A percentile compares a stretch with the other conserved stretches of the same genome.
These are phyloP conservation scores for Colletotrichum euphorbiae DNA, from an alignment of 2,329 filamentous ascomycete genomes.

Conservation along the genomic window DNA sequence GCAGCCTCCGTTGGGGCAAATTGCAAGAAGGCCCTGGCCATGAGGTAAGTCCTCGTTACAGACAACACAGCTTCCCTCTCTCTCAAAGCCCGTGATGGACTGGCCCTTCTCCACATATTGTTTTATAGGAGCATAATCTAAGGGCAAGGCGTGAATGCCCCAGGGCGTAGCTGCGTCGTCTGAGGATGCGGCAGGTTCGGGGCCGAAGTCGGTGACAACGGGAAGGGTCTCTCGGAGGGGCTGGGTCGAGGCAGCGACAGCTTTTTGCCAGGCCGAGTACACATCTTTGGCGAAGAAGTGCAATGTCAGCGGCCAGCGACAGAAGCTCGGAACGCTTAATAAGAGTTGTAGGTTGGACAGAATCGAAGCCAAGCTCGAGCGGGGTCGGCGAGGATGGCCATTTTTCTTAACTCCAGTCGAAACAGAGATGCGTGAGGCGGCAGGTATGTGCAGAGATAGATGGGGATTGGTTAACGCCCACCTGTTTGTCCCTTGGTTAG, in stretches of 20 bases:
- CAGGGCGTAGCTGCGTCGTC: slow-evolving; percentile 43
- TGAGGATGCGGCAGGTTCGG: slow-evolving; percentile 33
- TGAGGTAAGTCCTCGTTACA: slow-evolving; percentile 60
- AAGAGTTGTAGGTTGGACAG: slow-evolving; percentile 86
- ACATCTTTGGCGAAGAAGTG: slow-evolving; percentile 83
- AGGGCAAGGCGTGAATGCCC: slow-evolving; percentile 65
- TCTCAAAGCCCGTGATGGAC: slow-evolving; percentile 66
- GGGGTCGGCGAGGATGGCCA: slow-evolving; percentile 67
- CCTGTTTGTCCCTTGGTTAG: slow-evolving; percentile 56
- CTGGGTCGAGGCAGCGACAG: slow-evolving; percentile 62
- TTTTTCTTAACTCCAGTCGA: slow-evolving; percentile 63
- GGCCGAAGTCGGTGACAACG: slow-evolving; percentile 68
- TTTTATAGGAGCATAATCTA: slow-evolving; percentile 67
- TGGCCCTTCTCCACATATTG: slow-evolving; percentile 67
- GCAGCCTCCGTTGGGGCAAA: slow-evolving; percentile 66
- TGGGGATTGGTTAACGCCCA: slow-evolving; percentile 95
- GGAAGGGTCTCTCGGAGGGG: slow-evolving; percentile 60
- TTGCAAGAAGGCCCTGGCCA: slow-evolving; percentile 64
- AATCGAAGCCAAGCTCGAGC: slow-evolving; percentile 72
- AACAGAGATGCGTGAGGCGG: slow-evolving; percentile 68
- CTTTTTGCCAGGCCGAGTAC: slow-evolving; percentile 74
- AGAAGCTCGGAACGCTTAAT: slow-evolving; percentile 82
- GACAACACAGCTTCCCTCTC: slow-evolving; percentile 65
- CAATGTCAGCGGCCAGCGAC: slow-evolving; percentile 82
- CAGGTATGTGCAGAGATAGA: slow-evolving; percentile 80